Evolutionary conservation across 371 early-diverging fungal species (phyloP), one percentile per base, ranked within the genome.

Genomic region (Actinomortierella wolfii): DNA sequence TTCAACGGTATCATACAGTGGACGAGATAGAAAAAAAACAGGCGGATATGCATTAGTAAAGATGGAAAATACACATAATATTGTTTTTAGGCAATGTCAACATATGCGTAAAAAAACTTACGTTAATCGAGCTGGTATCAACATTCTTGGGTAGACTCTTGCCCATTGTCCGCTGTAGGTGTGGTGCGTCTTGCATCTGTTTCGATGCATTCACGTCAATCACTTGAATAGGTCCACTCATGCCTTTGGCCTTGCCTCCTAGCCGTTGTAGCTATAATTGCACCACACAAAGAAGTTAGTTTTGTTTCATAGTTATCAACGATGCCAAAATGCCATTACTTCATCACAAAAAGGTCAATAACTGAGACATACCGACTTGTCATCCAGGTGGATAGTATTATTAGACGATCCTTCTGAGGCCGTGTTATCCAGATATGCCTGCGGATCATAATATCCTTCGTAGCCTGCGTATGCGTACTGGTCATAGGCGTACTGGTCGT

Each of bases 181-280:
- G 81, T 51, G 80, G 81, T 15, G 81, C 77, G 7, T 68, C 60
- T 8, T 78, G 77, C 45, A 86, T 61, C 53, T 83, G 83, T 46
- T 83, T 83, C 49, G 60, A 54, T 43, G 83, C 83, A 57, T 81
- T 77, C 20, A 86, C 67, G n/a, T 78, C 76, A 25, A 80, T 79
- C 5, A 86, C 77, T 29, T 83, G 69, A 34, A 83, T 76, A 20
- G 68, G 67, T 7, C 61, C 56, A 28, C 79, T 79, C 14, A 71
- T 56, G 8, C 77, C 80, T 64, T 75, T 77, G 43, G 80, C 67
- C 58, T 78, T 80, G 34, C 86, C 82, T 14, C 68, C 78, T 20
- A 84, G 42, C 47, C 71, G 54, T 49, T 76, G 63, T 24, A 83
- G 47, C 86, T 86, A 54, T 24, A 14, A 17, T n/a, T n/a, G n/a